A percentile compares a stretch with the other conserved stretches of the same genome.
Evolutionary conservation across 2,329 filamentous ascomycete species (phyloP).

Genomic region (Tolypocladium endophyticum): DNA sequence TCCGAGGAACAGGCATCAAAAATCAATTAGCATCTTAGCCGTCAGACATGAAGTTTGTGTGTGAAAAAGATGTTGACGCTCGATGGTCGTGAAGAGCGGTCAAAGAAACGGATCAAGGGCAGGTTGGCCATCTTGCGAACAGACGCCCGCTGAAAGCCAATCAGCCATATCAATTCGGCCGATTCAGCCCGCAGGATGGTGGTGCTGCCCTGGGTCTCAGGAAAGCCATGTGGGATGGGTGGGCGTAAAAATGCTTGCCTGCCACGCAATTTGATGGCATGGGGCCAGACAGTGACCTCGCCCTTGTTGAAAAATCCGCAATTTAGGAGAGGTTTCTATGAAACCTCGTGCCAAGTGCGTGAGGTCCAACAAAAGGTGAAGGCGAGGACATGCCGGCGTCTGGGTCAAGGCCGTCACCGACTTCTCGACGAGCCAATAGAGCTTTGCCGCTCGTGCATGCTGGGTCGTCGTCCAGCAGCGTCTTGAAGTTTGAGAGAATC

Average conservation of each 20-base stretch:
- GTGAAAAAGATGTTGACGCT: neutral
- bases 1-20: neutral
- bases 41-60: neutral
- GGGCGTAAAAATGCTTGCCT: neutral
- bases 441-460: slow-evolving; percentile 48
- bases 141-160: neutral
- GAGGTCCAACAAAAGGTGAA: neutral
- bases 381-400: neutral
- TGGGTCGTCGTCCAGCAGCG: slow-evolving; percentile 48
- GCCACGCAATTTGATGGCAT: neutral
- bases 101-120: neutral
- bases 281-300: neutral
- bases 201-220: neutral
- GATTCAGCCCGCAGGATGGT: too few species aligned
- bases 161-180: neutral
- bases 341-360: neutral
- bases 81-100: neutral
- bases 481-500: slow-evolving; percentile 89
- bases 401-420: slow-evolving; percentile 27
- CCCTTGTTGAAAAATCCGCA: neutral
- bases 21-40: neutral
- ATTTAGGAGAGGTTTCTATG: neutral
- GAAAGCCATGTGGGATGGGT: neutral
- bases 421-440: slow-evolving; percentile 45
- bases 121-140: neutral